These are phyloP conservation scores for Coniochaeta ligniaria DNA, from an alignment of 2,329 filamentous ascomycete species.

Conservation along the genomic window DNA sequence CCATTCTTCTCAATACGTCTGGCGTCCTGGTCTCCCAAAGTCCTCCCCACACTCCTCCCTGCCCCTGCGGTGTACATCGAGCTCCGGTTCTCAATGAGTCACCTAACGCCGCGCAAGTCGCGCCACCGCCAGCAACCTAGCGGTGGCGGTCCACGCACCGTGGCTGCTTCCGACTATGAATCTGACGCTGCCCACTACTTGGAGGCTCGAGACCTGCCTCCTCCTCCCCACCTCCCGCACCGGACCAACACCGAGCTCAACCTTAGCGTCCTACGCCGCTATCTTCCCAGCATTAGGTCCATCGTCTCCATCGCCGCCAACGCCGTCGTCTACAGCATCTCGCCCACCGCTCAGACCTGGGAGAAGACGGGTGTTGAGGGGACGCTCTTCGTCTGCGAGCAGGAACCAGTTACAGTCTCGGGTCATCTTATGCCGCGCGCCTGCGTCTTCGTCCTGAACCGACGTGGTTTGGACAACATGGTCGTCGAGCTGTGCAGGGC, in stretches of 20 bases:
- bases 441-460: slow-evolving; percentile 67
- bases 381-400: slow-evolving; percentile 78
- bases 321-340: slow-evolving; percentile 79
- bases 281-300: slow-evolving; percentile 64
- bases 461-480: slow-evolving; percentile 64
- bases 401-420: slow-evolving; percentile 33
- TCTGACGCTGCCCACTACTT: slow-evolving; percentile 52
- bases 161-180: slow-evolving; percentile 54
- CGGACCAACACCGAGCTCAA: slow-evolving; percentile 84
- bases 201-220: slow-evolving; percentile 28
- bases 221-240: slow-evolving; percentile 45
- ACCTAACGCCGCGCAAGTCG: slow-evolving; percentile 28
- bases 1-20: background rate
- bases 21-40: background rate
- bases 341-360: slow-evolving; percentile 59
- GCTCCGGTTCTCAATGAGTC: slow-evolving; percentile 28
- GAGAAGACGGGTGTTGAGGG: slow-evolving; percentile 83
- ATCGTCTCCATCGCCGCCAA: slow-evolving; percentile 80
- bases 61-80: background rate
- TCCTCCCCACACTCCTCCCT: background rate
- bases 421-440: slow-evolving; percentile 30
- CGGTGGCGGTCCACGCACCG: slow-evolving; percentile 17
- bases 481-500: slow-evolving; percentile 56
- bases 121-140: slow-evolving; percentile 18
- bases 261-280: slow-evolving; percentile 72